phyloP scores from a whole-genome alignment of 2,329 filamentous ascomycete genomes.

The Coniella vitis region DNA sequence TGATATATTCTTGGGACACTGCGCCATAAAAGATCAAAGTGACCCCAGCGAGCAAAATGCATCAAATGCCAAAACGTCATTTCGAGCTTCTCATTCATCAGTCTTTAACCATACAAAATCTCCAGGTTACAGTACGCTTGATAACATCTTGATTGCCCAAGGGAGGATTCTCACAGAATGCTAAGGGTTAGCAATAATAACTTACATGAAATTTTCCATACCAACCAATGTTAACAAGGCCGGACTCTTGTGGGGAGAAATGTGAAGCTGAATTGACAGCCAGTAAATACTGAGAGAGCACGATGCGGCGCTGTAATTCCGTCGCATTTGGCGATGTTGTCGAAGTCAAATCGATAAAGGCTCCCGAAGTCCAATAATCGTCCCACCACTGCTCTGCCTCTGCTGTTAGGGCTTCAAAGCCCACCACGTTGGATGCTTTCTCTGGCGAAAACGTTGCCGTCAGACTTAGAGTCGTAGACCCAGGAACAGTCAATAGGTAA shows the following conservation, averaged over 20 bases:
- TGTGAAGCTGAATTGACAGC: slow-evolving; percentile 45
- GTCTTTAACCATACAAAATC: not conserved
- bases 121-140: too few species aligned
- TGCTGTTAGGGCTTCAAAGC: slow-evolving; percentile 22
- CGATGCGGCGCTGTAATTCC: slow-evolving; percentile 45
- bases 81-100: slow-evolving; percentile 31
- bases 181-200: not conserved
- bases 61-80: slow-evolving; percentile 48
- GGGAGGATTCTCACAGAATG: too few species aligned
- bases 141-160: too few species aligned
- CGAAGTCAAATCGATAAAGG: slow-evolving; percentile 43
- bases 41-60: slow-evolving; percentile 45
- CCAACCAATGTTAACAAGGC: slow-evolving; percentile 49
- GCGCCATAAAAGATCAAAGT: slow-evolving; percentile 37
- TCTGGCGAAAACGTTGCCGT: slow-evolving; percentile 27
- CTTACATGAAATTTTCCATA: slow-evolving; percentile 47
- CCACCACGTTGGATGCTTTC: slow-evolving; percentile 18
- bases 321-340: slow-evolving; percentile 33
- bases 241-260: slow-evolving; percentile 38
- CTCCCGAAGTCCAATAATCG: slow-evolving; percentile 42
- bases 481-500: slow-evolving; percentile 30
- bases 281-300: slow-evolving; percentile 47
- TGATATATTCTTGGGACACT: slow-evolving; percentile 39
- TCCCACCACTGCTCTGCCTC: slow-evolving; percentile 38
- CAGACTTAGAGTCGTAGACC: slow-evolving; percentile 23